Evolutionary conservation across 441 rosid genomes (phyloP), one percentile per base, ranked within the genome.

Genomic region (Eutrema salsugineum): DNA sequence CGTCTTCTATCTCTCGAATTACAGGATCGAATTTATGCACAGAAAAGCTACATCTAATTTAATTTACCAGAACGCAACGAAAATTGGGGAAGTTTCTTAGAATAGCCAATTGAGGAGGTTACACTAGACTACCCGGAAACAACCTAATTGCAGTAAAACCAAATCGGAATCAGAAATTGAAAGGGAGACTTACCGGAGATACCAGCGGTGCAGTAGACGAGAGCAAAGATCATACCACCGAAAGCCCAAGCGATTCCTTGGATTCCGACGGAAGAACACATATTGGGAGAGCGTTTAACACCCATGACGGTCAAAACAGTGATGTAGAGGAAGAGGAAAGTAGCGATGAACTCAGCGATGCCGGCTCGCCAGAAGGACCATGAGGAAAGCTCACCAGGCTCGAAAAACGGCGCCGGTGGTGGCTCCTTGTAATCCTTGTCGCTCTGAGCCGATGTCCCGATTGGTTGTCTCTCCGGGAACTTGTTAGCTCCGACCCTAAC

Each of bases 311-410:
- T 90, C 84, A 93, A 76, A 8, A 93, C 73, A 24, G 87, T 76
- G 77, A 93, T 81, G 80, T 88, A 90, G 38, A 88, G 74, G 77
- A 93, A 93, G 30, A 93, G 85, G 80, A 93, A 93, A 35, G 98
- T 90, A 22, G 98, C 96, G 2, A 88, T 43, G 77, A 90, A 91
- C 84, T 90, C 97, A 5, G 96, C 96, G 38, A 92, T 90, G 14
- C 97, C 91, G 2, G 96, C 97, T 69, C 98, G 69, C 78, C 85
- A 90, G 63, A 92, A 92, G 1, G 98, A 92, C 96, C 98, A 92
- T 1, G 98, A 93, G 1, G 76, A 61, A 33, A 87, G 80, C 78
- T 93, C 98, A 11, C 82, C 53, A 0, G 87, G 83, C 81, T 90
- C 95, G 54, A 84, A 87, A 5, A 90, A 77, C 6, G 95, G 95